phyloP scores from a whole-genome alignment of 257 asterid species.

The Petrea volubilis region DNA sequence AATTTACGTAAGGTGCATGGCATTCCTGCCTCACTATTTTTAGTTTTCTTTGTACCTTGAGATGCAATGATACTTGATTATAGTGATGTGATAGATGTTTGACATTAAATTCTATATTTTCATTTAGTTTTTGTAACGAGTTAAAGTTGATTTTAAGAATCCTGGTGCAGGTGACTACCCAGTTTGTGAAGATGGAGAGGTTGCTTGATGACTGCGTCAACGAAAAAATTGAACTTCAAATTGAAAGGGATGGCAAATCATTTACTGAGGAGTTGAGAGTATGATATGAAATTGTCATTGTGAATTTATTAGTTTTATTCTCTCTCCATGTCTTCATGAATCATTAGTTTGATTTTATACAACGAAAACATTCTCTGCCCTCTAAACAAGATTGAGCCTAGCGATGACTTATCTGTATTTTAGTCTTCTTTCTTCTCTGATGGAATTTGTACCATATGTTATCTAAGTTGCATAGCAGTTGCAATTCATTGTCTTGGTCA shows the following conservation, averaged over 20 bases:
- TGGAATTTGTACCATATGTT: neutral
- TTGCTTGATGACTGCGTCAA: constrained; percentile 88
- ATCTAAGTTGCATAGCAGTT: constrained; percentile 15
- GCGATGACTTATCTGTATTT: neutral
- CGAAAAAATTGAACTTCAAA: constrained; percentile 73
- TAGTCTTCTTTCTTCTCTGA: constrained; percentile 13
- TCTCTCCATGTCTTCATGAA: constrained; percentile 6
- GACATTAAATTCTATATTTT: too few species aligned
- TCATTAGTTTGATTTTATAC: neutral
- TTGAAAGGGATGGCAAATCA: constrained; percentile 96
- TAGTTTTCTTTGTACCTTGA: too few species aligned
- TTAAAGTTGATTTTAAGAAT: constrained; percentile 27
- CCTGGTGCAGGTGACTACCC: constrained; percentile 81
- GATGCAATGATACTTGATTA: too few species aligned
- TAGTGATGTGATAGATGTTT: too few species aligned
- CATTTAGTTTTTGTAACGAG: too few species aligned
- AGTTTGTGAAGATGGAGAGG: constrained; percentile 86
- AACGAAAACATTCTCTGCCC: neutral
- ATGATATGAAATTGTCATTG: constrained; percentile 27
- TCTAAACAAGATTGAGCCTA: neutral
- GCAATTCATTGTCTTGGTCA: constrained; percentile 8
- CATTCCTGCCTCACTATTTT: too few species aligned
- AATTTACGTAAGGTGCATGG: too few species aligned
- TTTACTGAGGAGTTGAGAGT: constrained; percentile 72
- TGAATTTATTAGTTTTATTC: neutral